A percentile compares a stretch with the other conserved stretches of the same genome.
Evolutionary conservation across 2,329 filamentous ascomycete species (phyloP).

Genomic region (Penicillium sp.): DNA sequence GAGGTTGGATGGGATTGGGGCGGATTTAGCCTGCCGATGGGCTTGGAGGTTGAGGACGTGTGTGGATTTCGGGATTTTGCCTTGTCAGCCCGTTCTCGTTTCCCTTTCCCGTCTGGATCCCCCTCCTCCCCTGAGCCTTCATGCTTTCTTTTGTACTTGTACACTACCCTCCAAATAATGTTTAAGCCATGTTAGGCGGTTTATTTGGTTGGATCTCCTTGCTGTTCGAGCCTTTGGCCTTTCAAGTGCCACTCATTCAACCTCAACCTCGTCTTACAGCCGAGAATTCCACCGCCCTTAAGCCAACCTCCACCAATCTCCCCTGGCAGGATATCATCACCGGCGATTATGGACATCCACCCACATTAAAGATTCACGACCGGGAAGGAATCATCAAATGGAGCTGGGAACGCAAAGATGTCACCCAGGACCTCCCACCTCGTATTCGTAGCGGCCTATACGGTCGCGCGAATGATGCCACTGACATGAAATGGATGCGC

Average conservation of each 20-base stretch:
- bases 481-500: conserved; percentile 27
- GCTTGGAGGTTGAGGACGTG: neutral
- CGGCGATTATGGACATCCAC: conserved; percentile 15
- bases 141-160: neutral
- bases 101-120: neutral
- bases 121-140: neutral
- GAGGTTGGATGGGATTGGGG: too few relatives aligned
- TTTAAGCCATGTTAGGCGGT: conserved; percentile 11
- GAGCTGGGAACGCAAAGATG: conserved; percentile 20
- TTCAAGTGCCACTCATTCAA: conserved; percentile 11
- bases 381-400: conserved; percentile 15
- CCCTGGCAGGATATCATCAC: conserved; percentile 21
- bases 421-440: conserved; percentile 19
- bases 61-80: neutral
- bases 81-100: neutral
- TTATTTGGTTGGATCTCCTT: conserved; percentile 14
- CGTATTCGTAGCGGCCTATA: conserved; percentile 18
- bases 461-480: conserved; percentile 25
- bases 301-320: neutral
- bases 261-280: conserved; percentile 16
- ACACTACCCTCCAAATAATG: neutral
- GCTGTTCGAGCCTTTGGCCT: conserved; percentile 13
- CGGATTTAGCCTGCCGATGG: neutral
- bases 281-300: neutral
- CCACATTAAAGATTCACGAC: conserved; percentile 19